Base-by-base conservation (phyloP, 2,329 filamentous ascomycete species). In the Fusarium cicatricum region DNA sequence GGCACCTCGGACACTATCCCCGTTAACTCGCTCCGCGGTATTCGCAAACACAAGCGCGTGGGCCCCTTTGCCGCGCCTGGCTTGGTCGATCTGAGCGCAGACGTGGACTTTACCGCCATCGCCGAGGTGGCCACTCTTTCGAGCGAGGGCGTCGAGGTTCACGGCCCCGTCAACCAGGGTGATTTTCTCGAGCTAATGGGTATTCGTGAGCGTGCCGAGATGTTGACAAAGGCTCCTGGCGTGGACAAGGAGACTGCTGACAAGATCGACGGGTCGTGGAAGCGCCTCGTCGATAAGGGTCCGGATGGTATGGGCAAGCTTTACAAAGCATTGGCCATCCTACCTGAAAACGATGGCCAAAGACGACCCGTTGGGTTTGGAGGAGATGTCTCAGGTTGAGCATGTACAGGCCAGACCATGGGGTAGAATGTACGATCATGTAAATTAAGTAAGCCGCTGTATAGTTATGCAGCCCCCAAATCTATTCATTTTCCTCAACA, bases 331-430 rank as follows among this genome's bases (percentile, higher is more conserved):
- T 82, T 99, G 82, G 91, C 93, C 11, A 91, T 99, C 67, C 72
- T 98, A 68, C 95, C 95, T 1, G 90, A 93, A 74, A 91, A 90
- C 61, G 83, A 82, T 31, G 88, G 90, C 2, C 82, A 79, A 57
- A 85, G 92, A 67, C 83, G 88, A 55, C 94, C 94, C 2, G 92
- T 97, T 49, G 95, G 95, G 0, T 98, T 99, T 78, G 95, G 95
- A 1, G 95, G 94, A 1, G 87, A 86, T 69, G 75, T 87, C 8
- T 56, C 49, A 12, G 57, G 59, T 36, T 64, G 48, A 15, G 36
- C 32, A 12, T 41, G 12, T n/a, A n/a, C 10, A 38, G 26, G 7
- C 9, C 17, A n/a, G 42, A 26, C 14, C 36, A 12, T 34, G 21
- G 42, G 45, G 23, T 43, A 9, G 16, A 48, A 15, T 51, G 58